phyloP scores from a whole-genome alignment of 495 filamentous ascomycete species.

The Lasiosphaeria ovina region DNA sequence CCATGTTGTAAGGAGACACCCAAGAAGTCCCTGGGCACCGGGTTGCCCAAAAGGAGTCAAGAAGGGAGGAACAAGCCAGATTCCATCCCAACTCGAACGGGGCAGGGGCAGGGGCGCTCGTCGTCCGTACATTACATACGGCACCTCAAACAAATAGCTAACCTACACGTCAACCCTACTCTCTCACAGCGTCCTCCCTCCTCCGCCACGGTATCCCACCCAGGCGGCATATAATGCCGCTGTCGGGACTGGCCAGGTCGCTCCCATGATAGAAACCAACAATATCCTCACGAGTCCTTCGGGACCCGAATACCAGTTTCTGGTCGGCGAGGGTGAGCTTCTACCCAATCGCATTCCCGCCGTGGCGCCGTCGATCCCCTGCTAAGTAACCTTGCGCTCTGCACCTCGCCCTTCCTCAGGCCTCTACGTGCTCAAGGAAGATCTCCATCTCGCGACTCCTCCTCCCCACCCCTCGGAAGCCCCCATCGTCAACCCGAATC shows the following conservation, averaged over 20 bases:
- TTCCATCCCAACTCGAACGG: neutral
- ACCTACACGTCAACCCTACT: neutral
- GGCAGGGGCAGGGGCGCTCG: neutral
- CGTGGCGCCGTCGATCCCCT: neutral
- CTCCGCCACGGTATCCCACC: constrained; percentile 77
- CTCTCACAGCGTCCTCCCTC: constrained; percentile 66
- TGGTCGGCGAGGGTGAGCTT: constrained; percentile 82
- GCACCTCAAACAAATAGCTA: neutral
- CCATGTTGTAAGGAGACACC: constrained; percentile 30
- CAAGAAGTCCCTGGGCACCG: neutral
- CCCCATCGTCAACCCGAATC: constrained; percentile 80
- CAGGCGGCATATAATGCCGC: constrained; percentile 64
- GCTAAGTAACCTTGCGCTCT: neutral
- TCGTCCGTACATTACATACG: neutral
- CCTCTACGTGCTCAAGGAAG: constrained; percentile 83
- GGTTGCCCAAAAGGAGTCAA: neutral
- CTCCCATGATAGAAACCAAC: constrained; percentile 84
- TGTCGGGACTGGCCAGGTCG: constrained; percentile 58
- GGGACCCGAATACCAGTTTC: constrained; percentile 75
- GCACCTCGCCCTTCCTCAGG: constrained; percentile 48
- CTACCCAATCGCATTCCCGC: neutral
- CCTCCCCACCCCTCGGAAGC: constrained; percentile 93
- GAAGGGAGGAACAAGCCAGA: too few species aligned
- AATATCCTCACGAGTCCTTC: constrained; percentile 79
- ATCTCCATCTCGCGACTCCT: constrained; percentile 88